Conservation (phyloP, 2,329 filamentous ascomycete genomes). For the Colletotrichum cuscutae region DNA sequence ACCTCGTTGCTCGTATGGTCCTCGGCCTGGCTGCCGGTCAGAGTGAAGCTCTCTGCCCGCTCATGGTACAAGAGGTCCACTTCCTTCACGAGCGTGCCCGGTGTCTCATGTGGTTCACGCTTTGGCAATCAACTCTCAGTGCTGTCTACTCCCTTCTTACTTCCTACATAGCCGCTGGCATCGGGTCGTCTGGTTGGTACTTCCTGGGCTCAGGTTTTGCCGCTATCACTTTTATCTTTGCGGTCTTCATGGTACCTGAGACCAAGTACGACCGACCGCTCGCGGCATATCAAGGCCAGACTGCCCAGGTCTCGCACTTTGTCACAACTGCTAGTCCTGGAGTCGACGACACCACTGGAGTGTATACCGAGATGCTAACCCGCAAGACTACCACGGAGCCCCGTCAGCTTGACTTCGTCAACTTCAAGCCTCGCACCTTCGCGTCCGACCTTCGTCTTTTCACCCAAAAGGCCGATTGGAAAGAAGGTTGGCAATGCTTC, state of each 20-base stretch:
- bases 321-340: constrained; percentile 35
- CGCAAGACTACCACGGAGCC: constrained; percentile 22
- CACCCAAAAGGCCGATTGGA: constrained; percentile 51
- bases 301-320: constrained; percentile 28
- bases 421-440: constrained; percentile 48
- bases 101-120: constrained; percentile 53
- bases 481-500: constrained; percentile 37
- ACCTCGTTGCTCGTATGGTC: constrained; percentile 49
- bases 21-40: constrained; percentile 53
- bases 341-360: constrained; percentile 30
- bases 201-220: constrained; percentile 49
- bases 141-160: constrained; percentile 51
- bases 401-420: constrained; percentile 46
- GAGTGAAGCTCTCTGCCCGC: constrained; percentile 52
- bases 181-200: constrained; percentile 55
- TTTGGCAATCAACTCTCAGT: constrained; percentile 50
- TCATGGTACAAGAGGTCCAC: constrained; percentile 53
- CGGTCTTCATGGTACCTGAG: constrained; percentile 53
- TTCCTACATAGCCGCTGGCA: constrained; percentile 52
- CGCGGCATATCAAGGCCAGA: constrained; percentile 47
- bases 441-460: constrained; percentile 50
- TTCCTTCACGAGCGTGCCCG: constrained; percentile 55
- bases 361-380: constrained; percentile 34
- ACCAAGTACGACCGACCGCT: constrained; percentile 52
- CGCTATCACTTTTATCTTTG: constrained; percentile 46